A percentile compares a stretch with the other conserved stretches of the same genome.
These are phyloP conservation scores for Dryas alaskensis DNA, from an alignment of 306 rosid species.

Conservation along the genomic window DNA sequence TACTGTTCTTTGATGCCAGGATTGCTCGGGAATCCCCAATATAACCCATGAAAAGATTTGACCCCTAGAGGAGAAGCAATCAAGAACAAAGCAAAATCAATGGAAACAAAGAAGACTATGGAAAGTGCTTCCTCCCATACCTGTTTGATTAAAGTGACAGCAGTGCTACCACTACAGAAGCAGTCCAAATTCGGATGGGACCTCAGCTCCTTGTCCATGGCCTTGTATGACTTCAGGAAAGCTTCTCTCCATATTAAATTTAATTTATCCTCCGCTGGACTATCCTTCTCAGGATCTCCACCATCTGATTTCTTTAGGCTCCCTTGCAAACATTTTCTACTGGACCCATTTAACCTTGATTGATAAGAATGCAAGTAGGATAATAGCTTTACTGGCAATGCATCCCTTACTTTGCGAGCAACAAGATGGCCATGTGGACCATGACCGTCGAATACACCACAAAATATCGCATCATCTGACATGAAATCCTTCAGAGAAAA, in stretches of 20 bases:
- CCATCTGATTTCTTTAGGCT: slow-evolving; percentile 42
- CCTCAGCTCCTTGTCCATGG: slow-evolving; percentile 92
- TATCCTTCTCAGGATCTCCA: slow-evolving; percentile 59
- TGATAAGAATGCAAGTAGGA: slow-evolving; percentile 62
- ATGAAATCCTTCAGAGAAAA: slow-evolving; percentile 65
- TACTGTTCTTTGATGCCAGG: slow-evolving; percentile 74
- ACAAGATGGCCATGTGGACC: slow-evolving; percentile 97
- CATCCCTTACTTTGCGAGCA: slow-evolving; percentile 86
- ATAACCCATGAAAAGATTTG: slow-evolving; percentile 75
- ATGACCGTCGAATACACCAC: slow-evolving; percentile 96
- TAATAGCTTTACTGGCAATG: slow-evolving; percentile 68
- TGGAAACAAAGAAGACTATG: slow-evolving; percentile 15
- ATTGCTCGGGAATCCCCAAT: slow-evolving; percentile 96
- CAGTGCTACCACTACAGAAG: slow-evolving; percentile 96
- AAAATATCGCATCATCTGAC: slow-evolving; percentile 75
- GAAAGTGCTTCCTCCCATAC: slow-evolving; percentile 35
- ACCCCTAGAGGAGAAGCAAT: slow-evolving; percentile 54
- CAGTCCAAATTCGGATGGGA: slow-evolving; percentile 90
- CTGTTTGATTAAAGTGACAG: slow-evolving; percentile 85
- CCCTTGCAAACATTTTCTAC: slow-evolving; percentile 54
- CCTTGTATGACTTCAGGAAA: slow-evolving; percentile 77
- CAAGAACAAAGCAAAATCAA: slow-evolving; percentile 20
- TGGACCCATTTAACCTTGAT: slow-evolving; percentile 49
- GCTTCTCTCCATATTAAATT: slow-evolving; percentile 81
- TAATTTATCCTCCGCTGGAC: slow-evolving; percentile 48